Conservation (phyloP, 176 grass and related monocot species). For the Tillandsia leiboldiana region DNA sequence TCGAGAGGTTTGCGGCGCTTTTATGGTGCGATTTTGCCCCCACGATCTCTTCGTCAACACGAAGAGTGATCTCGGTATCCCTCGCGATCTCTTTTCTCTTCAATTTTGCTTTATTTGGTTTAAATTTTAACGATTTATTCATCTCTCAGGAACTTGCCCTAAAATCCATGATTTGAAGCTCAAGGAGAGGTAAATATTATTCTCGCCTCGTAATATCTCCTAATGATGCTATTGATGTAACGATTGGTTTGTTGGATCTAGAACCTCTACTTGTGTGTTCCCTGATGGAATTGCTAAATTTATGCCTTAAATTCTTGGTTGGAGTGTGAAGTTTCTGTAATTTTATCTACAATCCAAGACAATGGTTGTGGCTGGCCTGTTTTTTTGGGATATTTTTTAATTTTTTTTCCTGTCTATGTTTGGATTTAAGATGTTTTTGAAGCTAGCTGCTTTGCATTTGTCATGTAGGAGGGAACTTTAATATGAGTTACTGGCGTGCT, state of each 20-base stretch:
- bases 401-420: neutral
- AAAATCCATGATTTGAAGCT: slow-evolving; percentile 96
- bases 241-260: slow-evolving; percentile 1
- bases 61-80: slow-evolving; percentile 76
- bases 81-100: neutral
- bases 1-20: slow-evolving; percentile 66
- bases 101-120: neutral
- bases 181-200: slow-evolving; percentile 62
- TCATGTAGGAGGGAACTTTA: slow-evolving; percentile 38
- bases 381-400: neutral
- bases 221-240: neutral
- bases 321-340: too few species aligned
- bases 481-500: slow-evolving; percentile 35
- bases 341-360: too few species aligned
- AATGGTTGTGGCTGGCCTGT: too few species aligned
- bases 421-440: slow-evolving; percentile 18
- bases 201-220: slow-evolving; percentile 8
- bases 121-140: slow-evolving; percentile 6
- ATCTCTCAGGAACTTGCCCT: slow-evolving; percentile 49
- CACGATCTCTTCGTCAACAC: slow-evolving; percentile 92
- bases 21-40: slow-evolving; percentile 76
- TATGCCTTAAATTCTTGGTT: too few species aligned
- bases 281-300: too few species aligned
- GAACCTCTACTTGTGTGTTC: neutral
- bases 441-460: slow-evolving; percentile 25